Conservation (phyloP, 108 stramenopile genomes). For the Conticribra weissflogii region DNA sequence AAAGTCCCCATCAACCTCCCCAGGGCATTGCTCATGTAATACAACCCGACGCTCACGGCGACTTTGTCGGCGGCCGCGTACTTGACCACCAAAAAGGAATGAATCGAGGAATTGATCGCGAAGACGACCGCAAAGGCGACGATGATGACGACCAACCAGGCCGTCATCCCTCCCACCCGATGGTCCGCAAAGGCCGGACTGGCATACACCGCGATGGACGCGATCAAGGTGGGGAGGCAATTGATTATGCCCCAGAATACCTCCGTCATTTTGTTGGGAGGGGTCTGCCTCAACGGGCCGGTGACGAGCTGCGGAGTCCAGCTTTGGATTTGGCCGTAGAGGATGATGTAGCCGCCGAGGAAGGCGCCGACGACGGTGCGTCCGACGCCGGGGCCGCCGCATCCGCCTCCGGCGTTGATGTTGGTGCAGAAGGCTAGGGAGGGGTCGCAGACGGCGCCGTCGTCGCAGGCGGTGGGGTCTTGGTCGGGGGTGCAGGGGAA, state of each 20-base stretch:
- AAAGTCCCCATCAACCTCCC: conserved; percentile 90
- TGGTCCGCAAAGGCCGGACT: conserved; percentile 60
- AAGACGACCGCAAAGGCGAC: conserved; percentile 90
- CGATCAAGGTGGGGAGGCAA: conserved; percentile 71
- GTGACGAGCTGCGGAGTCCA: conserved; percentile 93
- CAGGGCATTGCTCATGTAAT: conserved; percentile 96
- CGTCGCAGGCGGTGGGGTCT: conserved; percentile 49
- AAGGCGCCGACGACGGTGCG: conserved; percentile 88
- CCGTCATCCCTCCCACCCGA: conserved; percentile 61
- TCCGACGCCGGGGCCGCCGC: conserved; percentile 77
- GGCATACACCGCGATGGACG: conserved; percentile 60
- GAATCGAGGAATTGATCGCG: conserved; percentile 93
- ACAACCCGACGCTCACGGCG: conserved; percentile 91
- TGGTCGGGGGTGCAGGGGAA: conserved; percentile 48
- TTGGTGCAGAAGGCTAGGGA: conserved; percentile 57
- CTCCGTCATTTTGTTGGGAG: conserved; percentile 87
- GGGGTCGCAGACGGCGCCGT: conserved; percentile 65
- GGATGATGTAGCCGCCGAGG: conserved; percentile 92
- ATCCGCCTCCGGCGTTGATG: conserved; percentile 79
- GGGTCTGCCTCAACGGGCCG: conserved; percentile 78
- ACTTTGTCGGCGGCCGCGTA: conserved; percentile 92
- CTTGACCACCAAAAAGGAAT: conserved; percentile 93
- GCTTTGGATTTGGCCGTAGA: conserved; percentile 94
- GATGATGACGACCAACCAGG: conserved; percentile 70
- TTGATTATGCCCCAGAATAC: conserved; percentile 87